Percentiles rank a stretch among this genome's conserved stretches.
phyloP scores from a whole-genome alignment of 805 yeast genomes.

The Spathaspora hagerdaliae region DNA sequence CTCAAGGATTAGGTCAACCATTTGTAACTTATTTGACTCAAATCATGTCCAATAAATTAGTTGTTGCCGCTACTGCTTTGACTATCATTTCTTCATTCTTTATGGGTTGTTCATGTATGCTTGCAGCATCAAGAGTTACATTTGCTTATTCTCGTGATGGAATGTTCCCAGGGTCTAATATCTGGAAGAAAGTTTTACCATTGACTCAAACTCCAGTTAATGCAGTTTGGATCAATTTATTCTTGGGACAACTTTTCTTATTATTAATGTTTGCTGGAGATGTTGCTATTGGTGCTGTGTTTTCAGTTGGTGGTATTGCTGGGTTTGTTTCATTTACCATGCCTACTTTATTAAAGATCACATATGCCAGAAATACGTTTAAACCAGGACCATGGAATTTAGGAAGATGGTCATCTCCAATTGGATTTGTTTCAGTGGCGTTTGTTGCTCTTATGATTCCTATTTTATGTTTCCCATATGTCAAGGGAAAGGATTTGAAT shows the following conservation, averaged over 20 bases:
- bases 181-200: conserved; percentile 48
- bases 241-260: conserved; percentile 52
- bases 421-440: conserved; percentile 45
- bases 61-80: conserved; percentile 32
- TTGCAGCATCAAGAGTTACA: conserved; percentile 64
- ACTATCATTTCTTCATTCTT: conserved; percentile 38
- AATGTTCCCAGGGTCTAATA: conserved; percentile 54
- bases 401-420: conserved; percentile 48
- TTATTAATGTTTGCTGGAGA: conserved; percentile 62
- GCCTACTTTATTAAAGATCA: conserved; percentile 57
- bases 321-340: conserved; percentile 64
- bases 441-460: conserved; percentile 57
- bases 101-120: conserved; percentile 46
- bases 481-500: conserved; percentile 31
- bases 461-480: conserved; percentile 53
- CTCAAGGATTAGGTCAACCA: conserved; percentile 53
- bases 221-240: conserved; percentile 58
- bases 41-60: conserved; percentile 36
- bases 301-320: conserved; percentile 69
- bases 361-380: conserved; percentile 50
- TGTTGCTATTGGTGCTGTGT: conserved; percentile 64
- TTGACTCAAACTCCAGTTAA: conserved; percentile 58
- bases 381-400: conserved; percentile 66
- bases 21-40: conserved; percentile 53
- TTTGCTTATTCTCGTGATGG: conserved; percentile 69